Evolutionary conservation across 768 basidiomycete species (phyloP), one percentile per base, ranked within the genome.

Genomic region (Leccinum ochraceum): DNA sequence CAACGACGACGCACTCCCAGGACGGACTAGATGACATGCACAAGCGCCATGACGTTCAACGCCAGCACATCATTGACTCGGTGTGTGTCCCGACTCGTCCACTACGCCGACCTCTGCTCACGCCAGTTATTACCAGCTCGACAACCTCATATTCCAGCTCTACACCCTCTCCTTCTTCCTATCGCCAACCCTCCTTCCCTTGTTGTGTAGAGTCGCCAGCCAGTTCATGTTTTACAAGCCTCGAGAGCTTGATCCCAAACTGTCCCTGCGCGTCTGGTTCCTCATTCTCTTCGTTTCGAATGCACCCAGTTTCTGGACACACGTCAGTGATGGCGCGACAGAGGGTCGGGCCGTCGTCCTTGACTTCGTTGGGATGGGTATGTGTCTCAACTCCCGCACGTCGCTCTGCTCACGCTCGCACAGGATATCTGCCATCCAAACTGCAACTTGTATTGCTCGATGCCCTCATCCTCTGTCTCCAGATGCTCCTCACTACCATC

Each of bases 361-460:
- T 61, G 90, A 92, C 71, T 92, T 92, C 68, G 82, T 92, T 60
- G 90, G 91, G 57, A 80, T 86, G 79, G 84, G 91, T 92, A 66
- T 54, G 86, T 79, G 0, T 50, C 36, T 9, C 42, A 4, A 8
- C 54, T 17, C 14, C 28, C 48, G 26, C 54, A 52, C 34, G 11
- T 36, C 52, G n/a, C 22, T 58, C 26, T 39, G 54, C 60, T 71
- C 59, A 70, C 37, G 2, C 48, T 14, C 14, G 54, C 62, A 54
- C 64, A 88, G 86, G 80, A 42, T 80, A 83, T 66, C 68, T 71
- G 37, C 88, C 91, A n/a, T 86, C 88, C 44, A 88, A 79, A 71
- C 60, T 81, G 20, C 86, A 87, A 60, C 80, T 93, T 44, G 74
- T 92, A 59, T 74, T 77, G 32, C 81, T 92, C 60, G 91, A 93